Evolutionary conservation across 2,329 filamentous ascomycete species (phyloP), one percentile per base, ranked within the genome.

Genomic region (Gyromitra esculenta): DNA sequence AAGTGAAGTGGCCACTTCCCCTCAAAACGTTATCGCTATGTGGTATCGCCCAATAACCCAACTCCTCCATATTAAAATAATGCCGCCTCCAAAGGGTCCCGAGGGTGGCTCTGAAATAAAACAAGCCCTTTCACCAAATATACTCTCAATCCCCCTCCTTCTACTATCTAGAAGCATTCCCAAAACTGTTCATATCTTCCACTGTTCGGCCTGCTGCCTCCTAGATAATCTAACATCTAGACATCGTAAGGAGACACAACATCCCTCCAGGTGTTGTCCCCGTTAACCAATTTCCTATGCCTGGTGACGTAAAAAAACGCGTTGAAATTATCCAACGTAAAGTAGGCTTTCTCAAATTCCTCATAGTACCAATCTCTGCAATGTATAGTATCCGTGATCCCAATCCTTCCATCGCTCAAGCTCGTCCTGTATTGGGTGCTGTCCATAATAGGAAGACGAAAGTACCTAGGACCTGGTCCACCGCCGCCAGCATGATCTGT

Each of bases 251-350:
- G 72, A 41, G 72, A 75, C 41, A 70, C 50, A 9, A 70, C 25
- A 43, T 41, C 41, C 39, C 72, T 70, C 72, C 65, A 75, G 31
- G 57, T 65, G 15, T 70, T 59, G 21, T 75, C 72, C 35, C 72
- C 72, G 3, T 64, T 41, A 15, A 56, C 41, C 8, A 75, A 43
- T 63, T 59, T 69, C 18, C 65, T 57, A 43, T 71, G 65, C 48
- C 57, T 75, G 35, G 56, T 75, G 50, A 65, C n/a, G 43, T 64
- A 70, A 57, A 75, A 75, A 43, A 75, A 75, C n/a, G 72, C 59
- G 18, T 75, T 69, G 52, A 75, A 75, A 39, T 75, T 75, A 21
- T 75, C 60, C 18, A 75, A 6, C 2, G 50, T 65, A 18, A 75
- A 75, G 31, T 75, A 75, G 1, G 66, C 39, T 15, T 62, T 60